These are phyloP conservation scores for Vitis cinerea DNA, from an alignment of 164 flowering plant species.

Conservation along the genomic window DNA sequence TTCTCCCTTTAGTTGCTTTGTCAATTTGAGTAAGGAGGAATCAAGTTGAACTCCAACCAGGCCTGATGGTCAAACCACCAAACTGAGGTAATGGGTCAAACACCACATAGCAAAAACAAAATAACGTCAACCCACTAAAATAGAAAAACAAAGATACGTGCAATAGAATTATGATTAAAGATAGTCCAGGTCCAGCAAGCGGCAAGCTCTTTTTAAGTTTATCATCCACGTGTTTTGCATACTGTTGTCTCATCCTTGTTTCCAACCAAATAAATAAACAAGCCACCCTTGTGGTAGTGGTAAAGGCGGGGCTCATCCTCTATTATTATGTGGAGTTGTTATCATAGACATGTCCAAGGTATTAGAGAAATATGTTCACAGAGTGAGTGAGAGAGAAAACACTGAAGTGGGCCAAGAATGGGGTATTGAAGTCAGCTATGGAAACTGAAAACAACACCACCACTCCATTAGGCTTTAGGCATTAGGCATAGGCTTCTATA, in stretches of 20 bases:
- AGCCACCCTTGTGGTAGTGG: constrained; percentile 6
- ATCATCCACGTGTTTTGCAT: constrained; percentile 19
- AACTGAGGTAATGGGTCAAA: not conserved
- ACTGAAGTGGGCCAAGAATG: constrained; percentile 8
- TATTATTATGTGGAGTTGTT: constrained; percentile 6
- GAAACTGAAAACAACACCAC: constrained; percentile 3
- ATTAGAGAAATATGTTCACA: not conserved
- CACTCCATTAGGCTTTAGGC: no score
- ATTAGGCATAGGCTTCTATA: not conserved
- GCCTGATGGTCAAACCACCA: constrained; percentile 11
- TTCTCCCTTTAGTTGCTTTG: constrained; percentile 6
- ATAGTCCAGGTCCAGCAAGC: no score
- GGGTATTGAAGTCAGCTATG: not conserved
- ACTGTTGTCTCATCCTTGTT: not conserved
- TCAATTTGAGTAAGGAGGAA: constrained; percentile 4
- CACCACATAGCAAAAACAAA: not conserved
- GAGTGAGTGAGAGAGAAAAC: not conserved
- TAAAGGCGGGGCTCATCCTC: constrained; percentile 11
- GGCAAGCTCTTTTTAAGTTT: constrained; percentile 2
- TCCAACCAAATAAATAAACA: not conserved
- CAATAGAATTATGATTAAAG: not conserved
- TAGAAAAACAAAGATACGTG: constrained; percentile 8
- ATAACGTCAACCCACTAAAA: constrained; percentile 15
- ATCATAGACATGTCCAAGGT: not conserved
- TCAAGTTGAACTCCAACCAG: not conserved